These are phyloP conservation scores for Zangia roseola DNA, from an alignment of 768 basidiomycete species.

Conservation along the genomic window DNA sequence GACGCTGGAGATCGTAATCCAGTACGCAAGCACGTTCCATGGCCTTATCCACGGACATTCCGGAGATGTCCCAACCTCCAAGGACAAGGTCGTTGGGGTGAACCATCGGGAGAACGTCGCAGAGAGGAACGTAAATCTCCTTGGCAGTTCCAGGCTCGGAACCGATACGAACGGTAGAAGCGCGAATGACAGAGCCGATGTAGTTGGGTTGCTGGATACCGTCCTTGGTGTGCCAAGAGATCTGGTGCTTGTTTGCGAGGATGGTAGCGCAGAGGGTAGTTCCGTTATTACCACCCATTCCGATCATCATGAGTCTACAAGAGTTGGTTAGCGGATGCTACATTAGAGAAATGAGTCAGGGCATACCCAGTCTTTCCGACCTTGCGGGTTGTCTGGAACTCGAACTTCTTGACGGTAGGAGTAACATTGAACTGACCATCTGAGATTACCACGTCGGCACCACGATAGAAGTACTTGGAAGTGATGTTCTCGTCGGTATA, in stretches of 20 bases:
- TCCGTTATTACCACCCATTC: constrained; percentile 97
- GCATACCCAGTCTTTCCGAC: constrained; percentile 93
- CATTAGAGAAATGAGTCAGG: constrained; percentile 18
- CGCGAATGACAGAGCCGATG: constrained; percentile 94
- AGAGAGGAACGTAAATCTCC: constrained; percentile 90
- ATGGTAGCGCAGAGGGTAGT: constrained; percentile 91
- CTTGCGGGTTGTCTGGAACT: constrained; percentile 87
- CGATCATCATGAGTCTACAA: constrained; percentile 90
- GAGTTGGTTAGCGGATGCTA: background rate
- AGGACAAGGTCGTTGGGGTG: constrained; percentile 98
- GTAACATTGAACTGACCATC: constrained; percentile 77
- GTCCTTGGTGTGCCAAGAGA: constrained; percentile 91
- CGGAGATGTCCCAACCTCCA: constrained; percentile 98
- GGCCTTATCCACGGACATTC: constrained; percentile 79
- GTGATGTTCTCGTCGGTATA: constrained; percentile 85
- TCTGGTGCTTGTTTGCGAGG: constrained; percentile 93
- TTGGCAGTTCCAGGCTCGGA: constrained; percentile 75
- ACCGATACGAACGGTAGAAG: constrained; percentile 92
- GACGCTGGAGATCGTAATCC: constrained; percentile 95
- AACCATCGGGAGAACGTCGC: constrained; percentile 93
- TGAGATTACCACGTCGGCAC: constrained; percentile 64
- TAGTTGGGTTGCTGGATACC: constrained; percentile 96
- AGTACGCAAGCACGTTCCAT: constrained; percentile 93
- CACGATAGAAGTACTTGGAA: constrained; percentile 78
- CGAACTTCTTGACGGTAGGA: constrained; percentile 76